Conservation (phyloP, 2,329 filamentous ascomycete genomes). For the Corynespora cassiicola region DNA sequence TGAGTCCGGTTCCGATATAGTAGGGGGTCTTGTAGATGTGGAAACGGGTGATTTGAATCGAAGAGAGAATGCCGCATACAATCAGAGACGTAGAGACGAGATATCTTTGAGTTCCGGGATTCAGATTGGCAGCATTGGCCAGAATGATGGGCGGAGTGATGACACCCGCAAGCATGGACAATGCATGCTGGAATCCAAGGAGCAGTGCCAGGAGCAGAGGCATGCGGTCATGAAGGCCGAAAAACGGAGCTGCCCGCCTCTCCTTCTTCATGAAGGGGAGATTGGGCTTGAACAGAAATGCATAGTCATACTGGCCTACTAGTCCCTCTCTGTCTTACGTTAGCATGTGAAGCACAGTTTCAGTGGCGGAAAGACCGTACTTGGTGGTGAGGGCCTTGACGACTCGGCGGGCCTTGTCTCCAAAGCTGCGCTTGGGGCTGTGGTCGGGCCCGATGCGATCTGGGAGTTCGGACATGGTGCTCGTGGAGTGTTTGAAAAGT, state of each 20-base stretch:
- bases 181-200: conserved; percentile 78
- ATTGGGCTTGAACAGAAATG: conserved; percentile 80
- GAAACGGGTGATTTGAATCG: conserved; percentile 79
- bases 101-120: conserved; percentile 70
- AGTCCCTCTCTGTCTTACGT: conserved; percentile 67
- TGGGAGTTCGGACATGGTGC: conserved; percentile 48
- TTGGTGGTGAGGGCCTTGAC: conserved; percentile 58
- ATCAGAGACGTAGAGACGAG: conserved; percentile 81
- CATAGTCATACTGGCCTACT: conserved; percentile 89
- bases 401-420: conserved; percentile 48
- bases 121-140: conserved; percentile 69
- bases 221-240: conserved; percentile 81
- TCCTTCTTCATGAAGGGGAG: conserved; percentile 79
- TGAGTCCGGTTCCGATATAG: conserved; percentile 70
- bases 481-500: conserved; percentile 1
- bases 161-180: conserved; percentile 73
- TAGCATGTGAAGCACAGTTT: conserved; percentile 8
- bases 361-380: conserved; percentile 29
- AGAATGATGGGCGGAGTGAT: conserved; percentile 83
- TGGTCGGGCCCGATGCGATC: conserved; percentile 55
- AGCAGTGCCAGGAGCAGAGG: conserved; percentile 76
- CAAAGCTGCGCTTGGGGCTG: conserved; percentile 48
- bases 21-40: conserved; percentile 76
- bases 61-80: conserved; percentile 76
- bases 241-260: conserved; percentile 73